Conservation (phyloP, 805 yeast species). For the Komagataella pastoris region DNA sequence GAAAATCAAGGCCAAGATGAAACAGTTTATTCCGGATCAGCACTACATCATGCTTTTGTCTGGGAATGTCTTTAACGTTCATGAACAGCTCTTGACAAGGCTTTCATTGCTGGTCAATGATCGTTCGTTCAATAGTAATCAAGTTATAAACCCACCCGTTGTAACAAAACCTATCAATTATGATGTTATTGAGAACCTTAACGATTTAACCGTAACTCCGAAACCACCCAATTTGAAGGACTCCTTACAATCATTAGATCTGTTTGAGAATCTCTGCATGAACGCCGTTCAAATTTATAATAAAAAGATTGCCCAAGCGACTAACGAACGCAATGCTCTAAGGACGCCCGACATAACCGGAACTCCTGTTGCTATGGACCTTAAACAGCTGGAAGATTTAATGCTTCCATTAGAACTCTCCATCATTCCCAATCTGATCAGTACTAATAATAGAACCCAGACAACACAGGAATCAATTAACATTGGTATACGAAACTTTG, state of each 20-base stretch:
- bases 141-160: conserved; percentile 23
- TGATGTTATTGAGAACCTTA: conserved; percentile 20
- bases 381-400: conserved; percentile 9
- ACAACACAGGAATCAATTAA: background rate
- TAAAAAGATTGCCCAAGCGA: conserved; percentile 13
- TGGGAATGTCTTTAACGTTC: conserved; percentile 27
- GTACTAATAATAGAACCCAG: background rate
- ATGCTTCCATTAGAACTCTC: conserved; percentile 7
- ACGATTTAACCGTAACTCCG: conserved; percentile 9
- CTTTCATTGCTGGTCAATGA: conserved; percentile 21
- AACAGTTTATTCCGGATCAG: conserved; percentile 15
- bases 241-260: conserved; percentile 11
- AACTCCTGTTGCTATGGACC: conserved; percentile 5
- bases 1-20: conserved; percentile 10
- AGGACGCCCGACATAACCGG: conserved; percentile 6
- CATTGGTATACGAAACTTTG: background rate
- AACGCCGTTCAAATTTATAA: conserved; percentile 15
- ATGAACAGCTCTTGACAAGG: conserved; percentile 24
- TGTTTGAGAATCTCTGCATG: conserved; percentile 13
- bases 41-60: conserved; percentile 21
- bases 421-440: conserved; percentile 3
- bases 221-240: conserved; percentile 14
- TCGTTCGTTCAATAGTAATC: conserved; percentile 29
- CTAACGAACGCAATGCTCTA: conserved; percentile 8
- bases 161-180: conserved; percentile 19